phyloP scores from a whole-genome alignment of 345 rosid genomes.

The Hevea brasiliensis region DNA sequence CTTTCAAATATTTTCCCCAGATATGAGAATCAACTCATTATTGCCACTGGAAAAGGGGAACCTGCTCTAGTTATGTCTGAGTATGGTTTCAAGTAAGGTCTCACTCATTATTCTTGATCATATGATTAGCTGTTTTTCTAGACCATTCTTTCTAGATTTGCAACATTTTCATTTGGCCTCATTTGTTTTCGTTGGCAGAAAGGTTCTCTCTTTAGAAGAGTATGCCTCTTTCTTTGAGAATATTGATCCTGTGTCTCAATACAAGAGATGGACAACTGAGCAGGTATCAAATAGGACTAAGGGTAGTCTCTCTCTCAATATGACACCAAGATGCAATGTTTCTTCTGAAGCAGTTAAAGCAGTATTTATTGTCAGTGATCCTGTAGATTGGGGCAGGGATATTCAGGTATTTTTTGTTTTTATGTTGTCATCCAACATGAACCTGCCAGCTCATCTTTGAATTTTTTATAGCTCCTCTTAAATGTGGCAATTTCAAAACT shows the following conservation, averaged over 20 bases:
- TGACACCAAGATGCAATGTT: slow-evolving; percentile 22
- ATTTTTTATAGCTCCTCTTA: background rate
- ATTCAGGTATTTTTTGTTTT: slow-evolving; percentile 40
- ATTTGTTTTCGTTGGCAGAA: slow-evolving; percentile 33
- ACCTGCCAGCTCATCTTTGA: background rate
- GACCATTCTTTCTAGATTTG: slow-evolving; percentile 1
- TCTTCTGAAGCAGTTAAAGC: slow-evolving; percentile 39
- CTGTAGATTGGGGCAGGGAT: slow-evolving; percentile 57
- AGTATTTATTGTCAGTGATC: slow-evolving; percentile 48
- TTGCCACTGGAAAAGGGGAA: slow-evolving; percentile 57
- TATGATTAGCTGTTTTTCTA: background rate
- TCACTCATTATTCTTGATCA: slow-evolving; percentile 7
- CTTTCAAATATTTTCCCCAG: slow-evolving; percentile 17
- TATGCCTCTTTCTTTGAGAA: slow-evolving; percentile 43
- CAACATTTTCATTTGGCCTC: background rate
- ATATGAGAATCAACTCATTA: slow-evolving; percentile 44
- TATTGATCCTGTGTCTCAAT: slow-evolving; percentile 50
- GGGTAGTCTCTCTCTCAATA: slow-evolving; percentile 2
- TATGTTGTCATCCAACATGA: background rate
- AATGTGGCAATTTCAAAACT: background rate
- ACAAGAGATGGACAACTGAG: slow-evolving; percentile 41
- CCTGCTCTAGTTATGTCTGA: slow-evolving; percentile 51
- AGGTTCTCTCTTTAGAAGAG: slow-evolving; percentile 48
- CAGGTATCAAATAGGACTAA: slow-evolving; percentile 14
- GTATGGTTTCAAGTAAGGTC: slow-evolving; percentile 53